Evolutionary conservation across 768 basidiomycete genomes (phyloP).

Genomic region (Ramaria rubella): DNA sequence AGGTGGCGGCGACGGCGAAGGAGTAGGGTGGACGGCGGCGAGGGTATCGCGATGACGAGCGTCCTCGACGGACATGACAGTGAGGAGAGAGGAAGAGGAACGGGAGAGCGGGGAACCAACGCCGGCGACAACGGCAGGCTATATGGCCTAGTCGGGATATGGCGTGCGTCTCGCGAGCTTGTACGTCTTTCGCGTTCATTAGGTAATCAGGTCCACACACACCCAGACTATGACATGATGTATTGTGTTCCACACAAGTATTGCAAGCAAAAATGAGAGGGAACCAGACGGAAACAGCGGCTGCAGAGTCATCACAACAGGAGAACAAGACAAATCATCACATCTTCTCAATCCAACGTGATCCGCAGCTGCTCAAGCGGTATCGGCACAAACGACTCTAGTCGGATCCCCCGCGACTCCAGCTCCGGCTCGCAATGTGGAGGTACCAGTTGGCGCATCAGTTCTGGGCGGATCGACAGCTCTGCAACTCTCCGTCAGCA

Average conservation of each 20-base stretch:
- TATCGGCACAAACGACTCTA: conserved; percentile 94
- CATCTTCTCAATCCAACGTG: conserved; percentile 68
- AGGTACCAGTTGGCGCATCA: conserved; percentile 89
- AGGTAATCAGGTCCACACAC: not conserved
- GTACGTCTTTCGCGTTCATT: not conserved
- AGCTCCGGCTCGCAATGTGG: conserved; percentile 86
- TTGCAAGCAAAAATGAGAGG: conserved; percentile 8
- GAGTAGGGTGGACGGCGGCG: conserved; percentile 14
- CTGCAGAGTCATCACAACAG: conserved; percentile 19
- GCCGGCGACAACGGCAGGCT: not conserved
- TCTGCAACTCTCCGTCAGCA: conserved; percentile 42
- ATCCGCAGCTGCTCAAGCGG: conserved; percentile 93
- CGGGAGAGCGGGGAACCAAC: not conserved
- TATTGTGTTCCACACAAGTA: conserved; percentile 11
- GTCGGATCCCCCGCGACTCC: conserved; percentile 73
- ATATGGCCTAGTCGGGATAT: not conserved
- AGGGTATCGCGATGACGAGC: conserved; percentile 59
- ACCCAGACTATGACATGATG: not conserved
- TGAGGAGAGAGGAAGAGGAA: conserved; percentile 8
- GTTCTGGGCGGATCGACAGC: conserved; percentile 91
- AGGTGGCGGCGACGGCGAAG: conserved; percentile 16
- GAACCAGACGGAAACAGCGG: not conserved
- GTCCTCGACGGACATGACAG: conserved; percentile 18
- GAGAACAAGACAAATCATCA: conserved; percentile 15
- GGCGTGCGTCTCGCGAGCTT: not conserved